A percentile compares a stretch with the other conserved stretches of the same genome.
Conservation (phyloP, 192 early-diverging fungal species). For the Backusella circina region DNA sequence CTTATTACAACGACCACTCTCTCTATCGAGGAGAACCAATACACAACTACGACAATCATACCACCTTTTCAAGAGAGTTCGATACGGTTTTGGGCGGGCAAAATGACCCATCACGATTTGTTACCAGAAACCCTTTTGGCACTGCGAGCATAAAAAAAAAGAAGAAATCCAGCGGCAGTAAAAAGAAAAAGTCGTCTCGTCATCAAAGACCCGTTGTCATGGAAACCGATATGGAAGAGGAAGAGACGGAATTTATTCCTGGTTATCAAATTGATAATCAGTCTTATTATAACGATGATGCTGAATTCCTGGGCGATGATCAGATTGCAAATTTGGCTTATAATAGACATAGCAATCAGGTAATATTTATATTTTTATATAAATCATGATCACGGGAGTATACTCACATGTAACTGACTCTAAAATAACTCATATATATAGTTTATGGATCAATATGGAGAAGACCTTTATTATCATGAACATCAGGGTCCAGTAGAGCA, state of each 20-base stretch:
- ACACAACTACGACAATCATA: conserved; percentile 2
- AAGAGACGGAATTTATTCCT: background rate
- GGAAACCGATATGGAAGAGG: conserved; percentile 19
- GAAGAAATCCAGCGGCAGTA: conserved; percentile 8
- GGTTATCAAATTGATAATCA: background rate
- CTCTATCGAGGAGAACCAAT: conserved; percentile 8
- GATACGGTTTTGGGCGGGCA: conserved; percentile 9
- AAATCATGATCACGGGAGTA: background rate
- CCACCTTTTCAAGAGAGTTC: conserved; percentile 6
- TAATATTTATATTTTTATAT: conserved; percentile 9
- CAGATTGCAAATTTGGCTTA: conserved; percentile 19
- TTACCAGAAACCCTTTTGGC: conserved; percentile 27
- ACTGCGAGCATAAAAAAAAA: conserved; percentile 7
- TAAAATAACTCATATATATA: background rate
- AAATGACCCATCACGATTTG: conserved; percentile 12
- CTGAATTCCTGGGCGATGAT: conserved; percentile 29
- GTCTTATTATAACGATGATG: conserved; percentile 12
- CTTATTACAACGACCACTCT: conserved; percentile 26
- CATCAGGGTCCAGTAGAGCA: conserved; percentile 1
- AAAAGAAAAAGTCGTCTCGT: background rate
- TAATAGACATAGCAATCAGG: conserved; percentile 17
- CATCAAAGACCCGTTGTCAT: conserved; percentile 8
- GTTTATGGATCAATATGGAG: conserved; percentile 14
- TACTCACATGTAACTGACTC: background rate
- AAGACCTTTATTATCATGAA: background rate